Percentiles rank a stretch among this genome's conserved stretches.
These are phyloP conservation scores for Blastobotrys elegans DNA, from an alignment of 1,139 yeast species.

Conservation along the genomic window DNA sequence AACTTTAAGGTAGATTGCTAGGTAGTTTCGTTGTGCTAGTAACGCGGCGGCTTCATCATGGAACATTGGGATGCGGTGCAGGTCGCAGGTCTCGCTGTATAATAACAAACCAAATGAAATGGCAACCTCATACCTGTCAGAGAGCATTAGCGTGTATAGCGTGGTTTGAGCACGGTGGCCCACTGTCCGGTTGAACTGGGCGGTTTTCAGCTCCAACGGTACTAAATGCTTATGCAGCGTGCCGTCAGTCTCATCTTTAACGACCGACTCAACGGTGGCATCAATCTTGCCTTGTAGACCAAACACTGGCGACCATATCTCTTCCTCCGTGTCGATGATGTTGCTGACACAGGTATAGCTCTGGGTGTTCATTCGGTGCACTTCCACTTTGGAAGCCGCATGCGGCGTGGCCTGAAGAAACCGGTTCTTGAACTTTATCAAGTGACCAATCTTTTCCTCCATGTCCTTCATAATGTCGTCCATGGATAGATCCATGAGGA, in stretches of 20 bases:
- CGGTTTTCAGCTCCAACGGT: slow-evolving; percentile 90
- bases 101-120: slow-evolving; percentile 63
- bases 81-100: slow-evolving; percentile 60
- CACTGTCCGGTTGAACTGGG: slow-evolving; percentile 48
- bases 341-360: slow-evolving; percentile 45
- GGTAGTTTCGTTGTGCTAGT: slow-evolving; percentile 63
- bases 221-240: slow-evolving; percentile 42
- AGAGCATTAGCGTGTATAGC: slow-evolving; percentile 72
- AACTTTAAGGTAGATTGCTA: slow-evolving; percentile 53
- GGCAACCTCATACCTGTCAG: slow-evolving; percentile 71
- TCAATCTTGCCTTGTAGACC: slow-evolving; percentile 93
- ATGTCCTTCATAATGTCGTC: slow-evolving; percentile 47
- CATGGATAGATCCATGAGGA: slow-evolving; percentile 50
- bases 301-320: slow-evolving; percentile 83
- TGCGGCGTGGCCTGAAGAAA: slow-evolving; percentile 36
- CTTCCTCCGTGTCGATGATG: slow-evolving; percentile 81
- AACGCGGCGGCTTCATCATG: slow-evolving; percentile 56
- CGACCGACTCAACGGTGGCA: slow-evolving; percentile 59
- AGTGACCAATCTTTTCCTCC: slow-evolving; percentile 49
- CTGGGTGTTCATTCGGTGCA: slow-evolving; percentile 23
- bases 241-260: slow-evolving; percentile 25
- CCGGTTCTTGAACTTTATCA: slow-evolving; percentile 58
- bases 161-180: slow-evolving; percentile 85
- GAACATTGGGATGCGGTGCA: slow-evolving; percentile 40
- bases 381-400: slow-evolving; percentile 22